Evolutionary conservation across 2,329 filamentous ascomycete genomes (phyloP).

Genomic region (Fusarium xyrophilum): DNA sequence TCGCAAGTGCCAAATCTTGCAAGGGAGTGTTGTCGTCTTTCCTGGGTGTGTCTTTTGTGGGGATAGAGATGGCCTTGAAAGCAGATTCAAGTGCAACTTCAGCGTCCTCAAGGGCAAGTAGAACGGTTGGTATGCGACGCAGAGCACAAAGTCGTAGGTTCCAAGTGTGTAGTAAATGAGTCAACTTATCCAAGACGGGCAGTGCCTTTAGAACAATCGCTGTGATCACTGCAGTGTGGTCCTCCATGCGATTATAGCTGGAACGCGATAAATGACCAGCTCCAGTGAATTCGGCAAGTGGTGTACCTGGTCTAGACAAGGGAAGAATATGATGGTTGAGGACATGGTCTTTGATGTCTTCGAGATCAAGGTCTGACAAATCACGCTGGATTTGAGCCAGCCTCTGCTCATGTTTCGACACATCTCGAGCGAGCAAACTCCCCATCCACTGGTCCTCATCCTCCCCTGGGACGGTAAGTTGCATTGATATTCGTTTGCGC

Average conservation of each 20-base stretch:
- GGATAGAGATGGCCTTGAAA: slow-evolving; percentile 65
- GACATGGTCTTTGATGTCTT: slow-evolving; percentile 90
- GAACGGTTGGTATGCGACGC: slow-evolving; percentile 72
- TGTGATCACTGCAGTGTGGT: slow-evolving; percentile 88
- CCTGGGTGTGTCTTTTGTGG: slow-evolving; percentile 30
- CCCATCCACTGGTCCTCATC: slow-evolving; percentile 65
- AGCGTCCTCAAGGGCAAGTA: slow-evolving; percentile 70
- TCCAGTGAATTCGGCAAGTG: slow-evolving; percentile 44
- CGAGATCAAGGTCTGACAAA: slow-evolving; percentile 74
- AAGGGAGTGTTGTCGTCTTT: slow-evolving; percentile 23
- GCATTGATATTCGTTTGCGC: slow-evolving; percentile 49
- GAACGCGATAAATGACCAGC: slow-evolving; percentile 55
- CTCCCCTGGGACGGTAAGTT: slow-evolving; percentile 32
- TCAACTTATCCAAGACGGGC: slow-evolving; percentile 78
- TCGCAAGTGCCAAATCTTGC: slow-evolving; percentile 45
- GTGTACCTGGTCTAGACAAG: slow-evolving; percentile 50
- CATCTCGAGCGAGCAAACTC: slow-evolving; percentile 69
- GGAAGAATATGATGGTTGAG: slow-evolving; percentile 78
- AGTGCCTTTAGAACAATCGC: slow-evolving; percentile 90
- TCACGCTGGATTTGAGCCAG: slow-evolving; percentile 75
- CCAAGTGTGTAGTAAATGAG: slow-evolving; percentile 79
- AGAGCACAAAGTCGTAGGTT: slow-evolving; percentile 77
- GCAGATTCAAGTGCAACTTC: slow-evolving; percentile 70
- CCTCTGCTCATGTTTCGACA: slow-evolving; percentile 73
- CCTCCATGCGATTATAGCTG: slow-evolving; percentile 76